Conservation (phyloP, 345 rosid genomes). For the Eucalyptus erythrocorys region DNA sequence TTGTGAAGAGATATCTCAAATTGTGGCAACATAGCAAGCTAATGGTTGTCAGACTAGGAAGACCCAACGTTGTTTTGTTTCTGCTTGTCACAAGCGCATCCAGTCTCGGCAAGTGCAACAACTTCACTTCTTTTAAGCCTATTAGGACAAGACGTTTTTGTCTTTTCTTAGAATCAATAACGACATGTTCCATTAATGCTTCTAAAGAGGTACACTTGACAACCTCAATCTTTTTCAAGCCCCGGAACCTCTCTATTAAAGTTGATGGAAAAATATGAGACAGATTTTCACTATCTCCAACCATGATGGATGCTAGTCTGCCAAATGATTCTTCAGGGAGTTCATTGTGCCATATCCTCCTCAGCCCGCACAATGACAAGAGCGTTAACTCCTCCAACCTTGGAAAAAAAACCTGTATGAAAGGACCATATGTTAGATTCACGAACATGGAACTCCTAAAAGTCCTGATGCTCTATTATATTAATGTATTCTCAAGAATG, state of each 20-base stretch:
- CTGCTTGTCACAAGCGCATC: background rate
- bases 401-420: background rate
- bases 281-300: background rate
- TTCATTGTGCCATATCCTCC: background rate
- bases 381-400: background rate
- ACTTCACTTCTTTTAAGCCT: background rate
- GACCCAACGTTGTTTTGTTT: accelerated
- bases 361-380: background rate
- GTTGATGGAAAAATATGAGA: background rate
- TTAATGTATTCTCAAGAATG: background rate
- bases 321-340: background rate
- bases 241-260: background rate
- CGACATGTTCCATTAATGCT: background rate
- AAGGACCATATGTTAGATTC: background rate
- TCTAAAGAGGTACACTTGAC: background rate
- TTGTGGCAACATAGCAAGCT: accelerated
- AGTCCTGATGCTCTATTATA: background rate
- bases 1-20: background rate
- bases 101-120: background rate
- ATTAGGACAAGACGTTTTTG: accelerated
- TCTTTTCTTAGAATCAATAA: accelerated
- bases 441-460: accelerated
- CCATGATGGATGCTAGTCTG: background rate
- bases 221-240: background rate
- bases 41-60: background rate